These are phyloP conservation scores for Albophoma yamanashiensis DNA, from an alignment of 2,329 filamentous ascomycete genomes.

Conservation along the genomic window DNA sequence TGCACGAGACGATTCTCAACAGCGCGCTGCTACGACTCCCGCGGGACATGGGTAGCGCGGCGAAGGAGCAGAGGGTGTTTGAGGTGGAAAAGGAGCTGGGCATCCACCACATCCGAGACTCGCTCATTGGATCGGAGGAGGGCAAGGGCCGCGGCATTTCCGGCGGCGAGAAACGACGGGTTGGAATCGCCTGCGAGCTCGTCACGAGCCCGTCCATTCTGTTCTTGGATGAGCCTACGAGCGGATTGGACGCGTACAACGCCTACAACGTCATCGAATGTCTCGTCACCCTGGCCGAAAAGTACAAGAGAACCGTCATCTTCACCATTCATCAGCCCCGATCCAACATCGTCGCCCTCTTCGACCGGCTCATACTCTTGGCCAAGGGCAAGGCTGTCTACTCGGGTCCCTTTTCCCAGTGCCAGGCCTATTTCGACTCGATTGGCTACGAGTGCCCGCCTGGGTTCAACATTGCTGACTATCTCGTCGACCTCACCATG, in stretches of 20 bases:
- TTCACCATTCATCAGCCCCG: slow-evolving; percentile 98
- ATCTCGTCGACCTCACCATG: slow-evolving; percentile 95
- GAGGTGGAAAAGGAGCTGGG: slow-evolving; percentile 95
- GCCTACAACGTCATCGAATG: slow-evolving; percentile 98
- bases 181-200: slow-evolving; percentile 94
- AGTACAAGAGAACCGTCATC: slow-evolving; percentile 91
- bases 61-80: slow-evolving; percentile 84
- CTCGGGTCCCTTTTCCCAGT: slow-evolving; percentile 79
- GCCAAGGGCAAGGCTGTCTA: slow-evolving; percentile 87
- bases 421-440: slow-evolving; percentile 84
- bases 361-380: slow-evolving; percentile 85
- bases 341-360: slow-evolving; percentile 95
- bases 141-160: slow-evolving; percentile 91
- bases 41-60: slow-evolving; percentile 72
- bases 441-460: slow-evolving; percentile 89
- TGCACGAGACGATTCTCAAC: slow-evolving; percentile 94
- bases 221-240: slow-evolving; percentile 94
- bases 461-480: slow-evolving; percentile 98
- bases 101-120: slow-evolving; percentile 88
- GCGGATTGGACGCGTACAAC: slow-evolving; percentile 90
- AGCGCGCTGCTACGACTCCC: slow-evolving; percentile 89
- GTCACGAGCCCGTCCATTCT: slow-evolving; percentile 96
- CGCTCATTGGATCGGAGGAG: slow-evolving; percentile 92
- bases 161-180: slow-evolving; percentile 89
- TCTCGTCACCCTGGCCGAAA: slow-evolving; percentile 87